These are phyloP conservation scores for Escovopsis sp. DNA, from an alignment of 2,329 filamentous ascomycete genomes.

Conservation along the genomic window DNA sequence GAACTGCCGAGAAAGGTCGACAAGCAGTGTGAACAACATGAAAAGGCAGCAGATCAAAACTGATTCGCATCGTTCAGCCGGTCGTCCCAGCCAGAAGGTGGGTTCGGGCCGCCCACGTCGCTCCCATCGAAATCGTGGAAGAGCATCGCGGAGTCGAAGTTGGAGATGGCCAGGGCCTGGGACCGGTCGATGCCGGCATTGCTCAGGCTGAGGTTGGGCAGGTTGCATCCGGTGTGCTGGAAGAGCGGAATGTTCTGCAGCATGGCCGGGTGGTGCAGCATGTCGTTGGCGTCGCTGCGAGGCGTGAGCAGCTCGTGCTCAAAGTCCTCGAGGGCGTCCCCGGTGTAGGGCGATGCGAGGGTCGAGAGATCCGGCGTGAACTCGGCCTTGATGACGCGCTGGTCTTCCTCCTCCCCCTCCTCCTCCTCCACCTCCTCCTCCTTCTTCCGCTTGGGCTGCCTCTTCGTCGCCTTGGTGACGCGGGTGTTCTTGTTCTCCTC, in stretches of 20 bases:
- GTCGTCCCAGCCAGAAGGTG: too few relatives aligned
- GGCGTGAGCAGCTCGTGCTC: constrained; percentile 35
- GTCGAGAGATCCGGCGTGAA: constrained; percentile 15
- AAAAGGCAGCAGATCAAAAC: too few relatives aligned
- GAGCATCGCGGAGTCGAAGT: constrained; percentile 21
- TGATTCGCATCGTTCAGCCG: too few relatives aligned
- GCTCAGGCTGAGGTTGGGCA: constrained; percentile 2
- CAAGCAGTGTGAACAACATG: too few relatives aligned
- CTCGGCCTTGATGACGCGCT: constrained; percentile 24
- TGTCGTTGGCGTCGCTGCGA: constrained; percentile 33
- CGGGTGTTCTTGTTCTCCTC: constrained; percentile 22
- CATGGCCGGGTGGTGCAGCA: constrained; percentile 15
- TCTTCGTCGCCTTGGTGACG: constrained; percentile 32
- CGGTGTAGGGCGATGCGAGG: constrained; percentile 20
- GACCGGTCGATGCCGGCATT: constrained; percentile 3
- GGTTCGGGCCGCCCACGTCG: too few relatives aligned
- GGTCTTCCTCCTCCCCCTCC: too few relatives aligned
- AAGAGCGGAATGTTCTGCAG: constrained; percentile 7
- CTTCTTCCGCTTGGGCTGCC: constrained; percentile 17
- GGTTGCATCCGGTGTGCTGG: constrained; percentile 9
- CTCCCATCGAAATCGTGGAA: constrained; percentile 17
- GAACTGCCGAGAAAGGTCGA: too few relatives aligned
- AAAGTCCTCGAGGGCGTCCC: constrained; percentile 22
- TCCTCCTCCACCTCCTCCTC: constrained; percentile 6
- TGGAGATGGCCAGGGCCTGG: constrained; percentile 22